These are phyloP conservation scores for Yarrowia sp. DNA, from an alignment of 805 yeast species.

Conservation along the genomic window DNA sequence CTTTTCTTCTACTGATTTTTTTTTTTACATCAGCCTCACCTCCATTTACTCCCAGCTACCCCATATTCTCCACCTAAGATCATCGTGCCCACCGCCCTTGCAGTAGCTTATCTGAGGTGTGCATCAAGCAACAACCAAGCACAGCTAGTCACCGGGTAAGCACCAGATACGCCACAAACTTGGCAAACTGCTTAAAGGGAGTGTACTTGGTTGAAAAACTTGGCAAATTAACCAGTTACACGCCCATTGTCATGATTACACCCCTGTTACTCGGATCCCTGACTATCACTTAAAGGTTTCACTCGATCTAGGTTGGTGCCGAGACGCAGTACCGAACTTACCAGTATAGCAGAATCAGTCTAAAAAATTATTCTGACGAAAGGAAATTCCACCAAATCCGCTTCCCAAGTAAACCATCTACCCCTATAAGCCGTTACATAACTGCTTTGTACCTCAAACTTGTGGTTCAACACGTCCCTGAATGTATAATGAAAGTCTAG, in stretches of 20 bases:
- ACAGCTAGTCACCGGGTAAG: background rate
- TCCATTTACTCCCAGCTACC: background rate
- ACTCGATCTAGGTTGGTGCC: background rate
- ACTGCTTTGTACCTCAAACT: background rate
- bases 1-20: background rate
- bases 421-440: background rate
- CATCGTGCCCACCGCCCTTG: conserved; percentile 3
- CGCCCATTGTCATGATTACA: background rate
- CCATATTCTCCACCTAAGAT: background rate
- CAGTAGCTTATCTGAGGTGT: background rate
- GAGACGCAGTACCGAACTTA: background rate
- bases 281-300: background rate
- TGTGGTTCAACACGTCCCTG: background rate
- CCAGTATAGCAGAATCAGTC: background rate
- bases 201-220: background rate
- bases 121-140: background rate
- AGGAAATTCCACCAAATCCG: background rate
- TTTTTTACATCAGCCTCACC: background rate
- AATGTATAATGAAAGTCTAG: background rate
- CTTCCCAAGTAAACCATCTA: background rate
- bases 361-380: background rate
- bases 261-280: background rate
- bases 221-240: background rate
- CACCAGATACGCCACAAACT: background rate
- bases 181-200: background rate